phyloP scores from a whole-genome alignment of 768 basidiomycete genomes.

The Polyporus arcularius region DNA sequence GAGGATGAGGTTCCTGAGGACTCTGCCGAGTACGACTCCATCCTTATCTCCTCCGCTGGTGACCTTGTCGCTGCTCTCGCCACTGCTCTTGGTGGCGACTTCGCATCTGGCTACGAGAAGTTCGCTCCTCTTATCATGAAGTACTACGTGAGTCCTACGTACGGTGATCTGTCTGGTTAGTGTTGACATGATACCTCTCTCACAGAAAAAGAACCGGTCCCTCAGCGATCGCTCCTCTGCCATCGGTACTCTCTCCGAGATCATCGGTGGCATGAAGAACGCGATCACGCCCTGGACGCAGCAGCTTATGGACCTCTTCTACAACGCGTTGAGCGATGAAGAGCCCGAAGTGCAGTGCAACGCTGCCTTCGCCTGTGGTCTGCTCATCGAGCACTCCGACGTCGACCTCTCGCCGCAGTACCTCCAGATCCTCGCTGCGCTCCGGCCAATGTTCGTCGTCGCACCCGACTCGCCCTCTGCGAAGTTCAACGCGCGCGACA shows the following conservation, averaged over 20 bases:
- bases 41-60: slow-evolving; percentile 89
- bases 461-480: slow-evolving; percentile 62
- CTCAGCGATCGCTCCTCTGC: slow-evolving; percentile 91
- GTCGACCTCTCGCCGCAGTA: slow-evolving; percentile 84
- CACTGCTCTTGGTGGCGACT: slow-evolving; percentile 81
- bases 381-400: slow-evolving; percentile 85
- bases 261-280: slow-evolving; percentile 88
- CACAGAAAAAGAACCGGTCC: slow-evolving; percentile 81
- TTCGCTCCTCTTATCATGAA: slow-evolving; percentile 90
- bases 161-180: no score
- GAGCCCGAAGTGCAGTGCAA: slow-evolving; percentile 97
- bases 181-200: neutral
- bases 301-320: slow-evolving; percentile 81
- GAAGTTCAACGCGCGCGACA: slow-evolving; percentile 86
- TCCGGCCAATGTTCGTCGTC: slow-evolving; percentile 80
- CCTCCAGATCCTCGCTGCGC: slow-evolving; percentile 69
- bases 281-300: slow-evolving; percentile 85
- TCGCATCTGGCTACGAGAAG: slow-evolving; percentile 75
- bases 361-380: slow-evolving; percentile 91
- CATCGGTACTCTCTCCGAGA: slow-evolving; percentile 93
- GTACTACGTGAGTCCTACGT: slow-evolving; percentile 72
- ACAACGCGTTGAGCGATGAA: slow-evolving; percentile 75
- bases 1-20: slow-evolving; percentile 84
- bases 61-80: slow-evolving; percentile 93
- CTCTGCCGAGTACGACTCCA: slow-evolving; percentile 94